phyloP scores from a whole-genome alignment of 768 basidiomycete species.

The Pleurotus cornucopiae region DNA sequence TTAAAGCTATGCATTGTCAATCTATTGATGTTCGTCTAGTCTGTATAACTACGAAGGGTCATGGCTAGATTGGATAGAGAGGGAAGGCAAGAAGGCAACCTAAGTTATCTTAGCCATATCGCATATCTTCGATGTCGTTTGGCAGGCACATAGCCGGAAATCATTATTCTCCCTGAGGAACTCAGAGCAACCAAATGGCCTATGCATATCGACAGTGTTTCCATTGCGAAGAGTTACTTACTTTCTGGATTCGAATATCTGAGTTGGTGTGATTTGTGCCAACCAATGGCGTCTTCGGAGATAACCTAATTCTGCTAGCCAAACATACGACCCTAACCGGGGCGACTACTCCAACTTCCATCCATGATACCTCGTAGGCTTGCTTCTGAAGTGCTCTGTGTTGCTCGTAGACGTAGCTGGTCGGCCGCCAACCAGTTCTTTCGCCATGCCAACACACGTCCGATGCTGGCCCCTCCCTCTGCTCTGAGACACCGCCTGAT shows the following conservation, averaged over 20 bases:
- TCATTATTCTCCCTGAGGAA: no score
- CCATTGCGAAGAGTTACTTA: no score
- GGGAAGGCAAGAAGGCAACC: conserved; percentile 28
- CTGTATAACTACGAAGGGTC: conserved; percentile 80
- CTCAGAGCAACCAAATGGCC: no score
- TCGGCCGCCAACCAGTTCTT: conserved; percentile 13
- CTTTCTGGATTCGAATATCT: no score
- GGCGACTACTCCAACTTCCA: not conserved
- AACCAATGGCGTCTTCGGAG: not conserved
- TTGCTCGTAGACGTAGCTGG: conserved; percentile 12
- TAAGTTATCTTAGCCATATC: conserved; percentile 1
- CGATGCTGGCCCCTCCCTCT: not conserved
- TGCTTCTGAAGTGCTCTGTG: conserved; percentile 11
- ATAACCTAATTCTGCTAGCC: not conserved
- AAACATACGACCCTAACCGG: conserved; percentile 25
- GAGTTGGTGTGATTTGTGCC: not conserved
- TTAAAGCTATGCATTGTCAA: not conserved
- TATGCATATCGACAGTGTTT: no score
- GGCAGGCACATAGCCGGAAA: no score
- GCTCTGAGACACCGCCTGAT: conserved; percentile 25
- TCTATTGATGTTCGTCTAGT: conserved; percentile 24
- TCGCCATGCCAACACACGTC: conserved; percentile 11
- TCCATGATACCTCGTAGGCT: conserved; percentile 23
- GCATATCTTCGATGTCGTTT: no score
- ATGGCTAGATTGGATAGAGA: conserved; percentile 82